phyloP scores from a whole-genome alignment of 495 filamentous ascomycete genomes.

The Aspergillus heteromorphus region DNA sequence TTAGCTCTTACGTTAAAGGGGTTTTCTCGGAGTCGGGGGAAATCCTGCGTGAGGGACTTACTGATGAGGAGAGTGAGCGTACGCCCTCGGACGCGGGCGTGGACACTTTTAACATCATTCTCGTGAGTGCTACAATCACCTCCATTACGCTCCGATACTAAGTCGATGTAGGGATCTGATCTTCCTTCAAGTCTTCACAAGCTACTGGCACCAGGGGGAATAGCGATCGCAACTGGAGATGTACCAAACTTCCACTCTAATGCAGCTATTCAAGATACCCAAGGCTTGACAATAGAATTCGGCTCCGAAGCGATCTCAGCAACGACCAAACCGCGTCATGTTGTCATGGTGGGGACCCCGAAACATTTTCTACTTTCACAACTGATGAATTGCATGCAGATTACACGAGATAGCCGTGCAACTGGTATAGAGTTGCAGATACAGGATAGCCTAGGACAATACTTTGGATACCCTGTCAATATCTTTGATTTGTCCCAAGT shows the following conservation, averaged over 20 bases:
- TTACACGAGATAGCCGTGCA: background rate
- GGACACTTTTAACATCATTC: background rate
- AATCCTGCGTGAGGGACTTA: background rate
- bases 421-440: background rate
- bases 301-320: background rate
- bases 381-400: background rate
- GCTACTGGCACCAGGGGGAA: background rate
- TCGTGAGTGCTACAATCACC: background rate
- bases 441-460: background rate
- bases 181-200: background rate
- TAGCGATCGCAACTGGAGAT: background rate
- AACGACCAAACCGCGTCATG: background rate
- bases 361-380: background rate
- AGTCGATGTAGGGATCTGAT: background rate
- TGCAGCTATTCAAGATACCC: too few relatives aligned
- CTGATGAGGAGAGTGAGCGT: background rate
- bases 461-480: background rate
- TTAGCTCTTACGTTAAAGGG: background rate
- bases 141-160: background rate
- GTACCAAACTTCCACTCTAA: background rate
- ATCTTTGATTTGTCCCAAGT: background rate
- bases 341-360: background rate
- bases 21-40: background rate
- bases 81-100: too few relatives aligned
- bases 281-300: background rate